Evolutionary conservation across 352 stramenopile genomes (phyloP).

Genomic region (Phytophthora aleatoria): DNA sequence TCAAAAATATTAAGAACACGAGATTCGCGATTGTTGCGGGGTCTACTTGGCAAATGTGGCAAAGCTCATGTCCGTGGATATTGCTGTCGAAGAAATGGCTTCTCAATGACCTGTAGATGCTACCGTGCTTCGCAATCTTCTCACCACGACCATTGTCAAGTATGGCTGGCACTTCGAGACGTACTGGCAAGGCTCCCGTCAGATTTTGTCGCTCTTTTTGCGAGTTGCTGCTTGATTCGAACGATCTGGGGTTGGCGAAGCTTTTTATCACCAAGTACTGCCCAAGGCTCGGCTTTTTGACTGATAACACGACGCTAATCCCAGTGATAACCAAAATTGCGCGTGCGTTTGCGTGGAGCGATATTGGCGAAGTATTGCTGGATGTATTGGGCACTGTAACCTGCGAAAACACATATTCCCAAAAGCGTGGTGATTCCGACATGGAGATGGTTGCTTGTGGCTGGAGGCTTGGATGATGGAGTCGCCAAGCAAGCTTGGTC

Average conservation of each 20-base stretch:
- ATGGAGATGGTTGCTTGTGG: neutral
- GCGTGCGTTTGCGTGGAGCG: neutral
- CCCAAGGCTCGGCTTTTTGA: neutral
- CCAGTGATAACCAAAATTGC: neutral
- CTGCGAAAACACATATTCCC: neutral
- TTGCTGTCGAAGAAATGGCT: neutral
- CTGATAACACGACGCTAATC: neutral
- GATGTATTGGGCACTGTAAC: neutral
- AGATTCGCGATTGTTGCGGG: neutral
- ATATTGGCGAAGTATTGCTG: neutral
- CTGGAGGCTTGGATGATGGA: neutral
- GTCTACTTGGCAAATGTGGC: neutral
- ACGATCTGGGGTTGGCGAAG: neutral
- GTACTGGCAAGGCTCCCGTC: neutral
- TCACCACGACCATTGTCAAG: neutral
- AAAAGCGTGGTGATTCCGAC: neutral
- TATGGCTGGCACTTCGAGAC: too few species aligned
- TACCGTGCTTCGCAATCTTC: neutral
- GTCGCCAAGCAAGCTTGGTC: neutral
- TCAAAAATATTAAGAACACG: neutral
- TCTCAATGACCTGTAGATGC: neutral
- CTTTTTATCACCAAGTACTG: neutral
- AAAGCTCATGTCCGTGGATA: neutral
- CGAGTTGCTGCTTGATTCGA: neutral
- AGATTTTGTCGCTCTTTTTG: neutral